Percentiles rank a stretch among this genome's conserved stretches.
Conservation (phyloP, 1,284 basidiomycete genomes). For the Ceratobasidium sp. region DNA sequence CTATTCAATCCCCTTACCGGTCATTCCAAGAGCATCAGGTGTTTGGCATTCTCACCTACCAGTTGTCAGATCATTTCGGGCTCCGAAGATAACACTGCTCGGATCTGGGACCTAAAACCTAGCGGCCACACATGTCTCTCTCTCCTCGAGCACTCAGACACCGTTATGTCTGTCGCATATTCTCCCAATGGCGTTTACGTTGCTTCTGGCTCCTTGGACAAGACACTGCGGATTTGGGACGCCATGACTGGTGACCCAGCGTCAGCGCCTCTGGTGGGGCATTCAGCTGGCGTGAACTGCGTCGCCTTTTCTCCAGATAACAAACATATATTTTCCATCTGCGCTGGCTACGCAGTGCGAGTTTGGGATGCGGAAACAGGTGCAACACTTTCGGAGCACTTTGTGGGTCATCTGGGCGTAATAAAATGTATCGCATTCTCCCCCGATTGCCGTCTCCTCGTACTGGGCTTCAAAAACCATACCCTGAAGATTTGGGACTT, state of each 20-base stretch:
- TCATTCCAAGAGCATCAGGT: no score
- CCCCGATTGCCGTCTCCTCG: slow-evolving; percentile 4
- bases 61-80: no score
- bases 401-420: background rate
- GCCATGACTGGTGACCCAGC: background rate
- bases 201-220: slow-evolving; percentile 5
- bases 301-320: slow-evolving; percentile 26
- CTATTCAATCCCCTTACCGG: background rate
- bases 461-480: background rate
- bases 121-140: no score
- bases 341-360: slow-evolving; percentile 11
- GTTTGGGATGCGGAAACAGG: slow-evolving; percentile 26
- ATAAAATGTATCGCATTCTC: slow-evolving; percentile 8
- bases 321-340: slow-evolving; percentile 21
- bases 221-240: slow-evolving; percentile 25
- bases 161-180: slow-evolving; percentile 1
- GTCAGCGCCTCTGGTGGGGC: slow-evolving; percentile 4
- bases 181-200: slow-evolving; percentile 24
- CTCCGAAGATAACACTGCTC: no score
- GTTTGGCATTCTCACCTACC: no score
- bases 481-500: slow-evolving; percentile 2
- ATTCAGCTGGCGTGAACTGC: slow-evolving; percentile 11
- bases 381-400: background rate
- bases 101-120: no score
- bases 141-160: no score